Evolutionary conservation across 352 stramenopile species (phyloP).

Genomic region (Phytophthora pisi): DNA sequence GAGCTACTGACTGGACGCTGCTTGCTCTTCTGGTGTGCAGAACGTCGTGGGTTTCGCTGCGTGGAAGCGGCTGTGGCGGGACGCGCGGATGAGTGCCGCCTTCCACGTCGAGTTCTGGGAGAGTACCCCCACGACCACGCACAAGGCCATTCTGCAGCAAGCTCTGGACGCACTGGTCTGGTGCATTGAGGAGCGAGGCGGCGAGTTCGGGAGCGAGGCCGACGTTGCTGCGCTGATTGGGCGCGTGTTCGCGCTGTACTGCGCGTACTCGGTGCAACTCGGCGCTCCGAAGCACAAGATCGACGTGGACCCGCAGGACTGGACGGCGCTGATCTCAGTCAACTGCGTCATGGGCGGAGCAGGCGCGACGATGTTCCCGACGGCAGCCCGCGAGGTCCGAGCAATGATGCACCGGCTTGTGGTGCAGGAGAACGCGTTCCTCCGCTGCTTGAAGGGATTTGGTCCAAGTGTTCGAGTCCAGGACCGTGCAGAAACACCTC

Average conservation of each 20-base stretch:
- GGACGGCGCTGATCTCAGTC: slow-evolving; percentile 49
- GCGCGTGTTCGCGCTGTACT: slow-evolving; percentile 66
- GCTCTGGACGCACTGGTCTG: slow-evolving; percentile 51
- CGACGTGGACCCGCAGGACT: slow-evolving; percentile 50
- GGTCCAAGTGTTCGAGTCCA: slow-evolving; percentile 22
- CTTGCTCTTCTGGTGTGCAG: slow-evolving; percentile 13
- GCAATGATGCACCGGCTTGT: slow-evolving; percentile 55
- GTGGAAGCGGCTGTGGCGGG: slow-evolving; percentile 61
- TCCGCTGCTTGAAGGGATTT: slow-evolving; percentile 64
- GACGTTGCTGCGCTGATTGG: slow-evolving; percentile 40
- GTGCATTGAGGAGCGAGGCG: slow-evolving; percentile 37
- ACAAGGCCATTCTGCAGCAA: slow-evolving; percentile 66
- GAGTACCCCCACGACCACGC: slow-evolving; percentile 56
- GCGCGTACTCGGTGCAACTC: slow-evolving; percentile 65
- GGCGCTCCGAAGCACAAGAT: slow-evolving; percentile 69
- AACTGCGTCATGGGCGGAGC: slow-evolving; percentile 37
- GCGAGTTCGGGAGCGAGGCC: slow-evolving; percentile 24
- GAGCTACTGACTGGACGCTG: neutral
- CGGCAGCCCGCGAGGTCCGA: slow-evolving; percentile 42
- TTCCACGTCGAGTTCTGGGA: slow-evolving; percentile 85
- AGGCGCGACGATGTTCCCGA: slow-evolving; percentile 26
- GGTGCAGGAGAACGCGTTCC: slow-evolving; percentile 64
- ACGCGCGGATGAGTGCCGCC: slow-evolving; percentile 50
- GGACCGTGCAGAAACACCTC: neutral
- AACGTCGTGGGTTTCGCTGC: slow-evolving; percentile 37